Evolutionary conservation across 2,329 filamentous ascomycete genomes (phyloP).

Genomic region (Alternaria sp.): DNA sequence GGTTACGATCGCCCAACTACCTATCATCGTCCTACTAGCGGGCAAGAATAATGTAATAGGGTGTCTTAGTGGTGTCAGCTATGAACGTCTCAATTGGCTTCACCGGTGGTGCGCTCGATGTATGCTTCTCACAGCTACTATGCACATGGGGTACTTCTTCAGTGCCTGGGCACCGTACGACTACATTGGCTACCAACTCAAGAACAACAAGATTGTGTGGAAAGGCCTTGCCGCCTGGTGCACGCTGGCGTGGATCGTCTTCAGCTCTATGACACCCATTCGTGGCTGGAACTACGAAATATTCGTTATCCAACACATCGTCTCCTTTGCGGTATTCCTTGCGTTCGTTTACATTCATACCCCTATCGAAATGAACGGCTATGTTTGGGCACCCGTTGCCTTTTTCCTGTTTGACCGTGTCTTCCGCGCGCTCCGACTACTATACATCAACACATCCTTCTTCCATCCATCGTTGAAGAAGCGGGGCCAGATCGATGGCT

Average conservation of each 20-base stretch:
- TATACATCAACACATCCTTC: conserved; percentile 52
- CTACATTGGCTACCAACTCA: conserved; percentile 66
- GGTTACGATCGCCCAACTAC: conserved; percentile 62
- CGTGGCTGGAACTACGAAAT: conserved; percentile 73
- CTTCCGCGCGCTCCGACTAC: conserved; percentile 53
- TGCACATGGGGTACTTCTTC: conserved; percentile 76
- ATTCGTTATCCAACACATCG: conserved; percentile 73
- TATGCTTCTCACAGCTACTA: conserved; percentile 71
- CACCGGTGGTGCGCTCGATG: conserved; percentile 76
- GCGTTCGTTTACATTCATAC: conserved; percentile 71
- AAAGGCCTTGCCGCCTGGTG: conserved; percentile 74
- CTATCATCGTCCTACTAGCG: conserved; percentile 64
- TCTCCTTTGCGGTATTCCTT: conserved; percentile 68
- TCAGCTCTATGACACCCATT: conserved; percentile 70
- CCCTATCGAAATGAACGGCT: conserved; percentile 65
- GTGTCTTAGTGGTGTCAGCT: conserved; percentile 67
- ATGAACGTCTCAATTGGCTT: conserved; percentile 76
- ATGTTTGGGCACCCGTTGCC: conserved; percentile 72
- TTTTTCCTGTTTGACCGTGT: conserved; percentile 69
- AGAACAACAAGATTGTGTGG: conserved; percentile 69
- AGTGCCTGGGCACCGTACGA: conserved; percentile 62
- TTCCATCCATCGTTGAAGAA: conserved; percentile 50
- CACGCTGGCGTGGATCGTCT: conserved; percentile 70
- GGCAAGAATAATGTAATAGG: conserved; percentile 68
- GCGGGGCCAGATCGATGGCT: conserved; percentile 35